Base-by-base conservation (phyloP, 129 eudicot genomes). In the Flaveria brownii region DNA sequence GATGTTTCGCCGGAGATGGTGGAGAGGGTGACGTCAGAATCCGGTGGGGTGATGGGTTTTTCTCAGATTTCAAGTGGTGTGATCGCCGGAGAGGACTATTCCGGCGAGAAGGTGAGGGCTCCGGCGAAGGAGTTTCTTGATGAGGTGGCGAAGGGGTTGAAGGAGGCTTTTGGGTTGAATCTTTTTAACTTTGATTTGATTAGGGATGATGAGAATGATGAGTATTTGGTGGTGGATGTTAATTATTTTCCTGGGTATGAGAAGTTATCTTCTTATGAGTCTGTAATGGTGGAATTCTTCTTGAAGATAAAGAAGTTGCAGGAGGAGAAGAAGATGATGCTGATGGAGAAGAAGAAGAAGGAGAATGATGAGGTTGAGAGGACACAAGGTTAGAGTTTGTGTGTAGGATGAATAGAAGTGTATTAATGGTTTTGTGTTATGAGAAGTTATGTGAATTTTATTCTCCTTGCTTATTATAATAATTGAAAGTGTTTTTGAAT, bases 171-270 rank as follows among this genome's bases (percentile, higher is more conserved):
- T 66, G 85, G 82, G 13, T 68, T 91, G 75, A 78, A 82, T 59
- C 73, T 91, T 17, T 88, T 91, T 59, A 91, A 91, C 55, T 91
- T 91, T 28, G 97, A 91, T 74, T 73, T 91, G 82, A 89, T 91
- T 79, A 87, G 76, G 71, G 92, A 88, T 76, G 79, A 66, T 18
- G 77, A 73, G 49, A 7, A 52, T 2, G 62, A 85, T 18, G 95
- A 87, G 51, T 91, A 85, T 79, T 81, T 81, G 56, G 88, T 91
- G 51, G 77, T 91, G 22, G 97, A 91, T 67, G 84, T 91, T 1
- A 88, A 88, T 77, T 88, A 91, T 74, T 88, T 91, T 50, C 97
- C 97, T 16, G 95, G 95, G 15, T 91, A 88, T 39, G 95, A 90
- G 33, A 91, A 88, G 63, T 78, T 91, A 82, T 89, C 90, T 0